phyloP scores from a whole-genome alignment of 306 rosid species.

The Medicago ruthenica region DNA sequence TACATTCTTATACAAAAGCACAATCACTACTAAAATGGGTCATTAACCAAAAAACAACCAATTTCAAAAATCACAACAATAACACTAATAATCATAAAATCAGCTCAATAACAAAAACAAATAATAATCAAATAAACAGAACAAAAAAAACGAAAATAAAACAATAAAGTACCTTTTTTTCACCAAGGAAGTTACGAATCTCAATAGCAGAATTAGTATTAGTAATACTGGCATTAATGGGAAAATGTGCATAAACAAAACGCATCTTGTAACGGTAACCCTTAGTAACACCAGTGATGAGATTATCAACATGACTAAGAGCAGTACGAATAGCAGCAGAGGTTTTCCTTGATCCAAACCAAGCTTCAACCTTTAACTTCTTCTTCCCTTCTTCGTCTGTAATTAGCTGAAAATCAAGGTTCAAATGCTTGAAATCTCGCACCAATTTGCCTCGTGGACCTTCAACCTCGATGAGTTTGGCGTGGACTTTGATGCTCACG shows the following conservation, averaged over 20 bases:
- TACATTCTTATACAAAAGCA: background rate
- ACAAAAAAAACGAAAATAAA: background rate
- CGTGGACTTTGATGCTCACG: conserved; percentile 68
- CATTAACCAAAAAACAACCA: too few species aligned
- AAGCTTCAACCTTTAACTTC: conserved; percentile 70
- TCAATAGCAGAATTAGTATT: conserved; percentile 57
- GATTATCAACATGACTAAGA: conserved; percentile 72
- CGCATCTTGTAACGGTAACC: conserved; percentile 91
- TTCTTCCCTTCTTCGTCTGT: conserved; percentile 57
- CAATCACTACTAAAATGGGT: too few species aligned
- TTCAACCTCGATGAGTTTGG: conserved; percentile 80
- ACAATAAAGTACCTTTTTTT: conserved; percentile 54
- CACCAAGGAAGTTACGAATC: conserved; percentile 79
- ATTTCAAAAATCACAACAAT: background rate
- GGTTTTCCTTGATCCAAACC: conserved; percentile 81
- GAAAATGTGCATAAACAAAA: conserved; percentile 83
- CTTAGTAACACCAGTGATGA: conserved; percentile 82
- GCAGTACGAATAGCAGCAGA: conserved; percentile 88
- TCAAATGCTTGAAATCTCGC: conserved; percentile 78
- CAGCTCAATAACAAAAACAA: background rate
- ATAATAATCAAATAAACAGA: background rate
- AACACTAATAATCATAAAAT: background rate
- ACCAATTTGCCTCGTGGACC: conserved; percentile 83
- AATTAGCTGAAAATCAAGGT: conserved; percentile 74
- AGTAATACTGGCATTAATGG: conserved; percentile 78